Evolutionary conservation across 2,329 filamentous ascomycete genomes (phyloP).

Genomic region (Trichoderma koningiopsis): DNA sequence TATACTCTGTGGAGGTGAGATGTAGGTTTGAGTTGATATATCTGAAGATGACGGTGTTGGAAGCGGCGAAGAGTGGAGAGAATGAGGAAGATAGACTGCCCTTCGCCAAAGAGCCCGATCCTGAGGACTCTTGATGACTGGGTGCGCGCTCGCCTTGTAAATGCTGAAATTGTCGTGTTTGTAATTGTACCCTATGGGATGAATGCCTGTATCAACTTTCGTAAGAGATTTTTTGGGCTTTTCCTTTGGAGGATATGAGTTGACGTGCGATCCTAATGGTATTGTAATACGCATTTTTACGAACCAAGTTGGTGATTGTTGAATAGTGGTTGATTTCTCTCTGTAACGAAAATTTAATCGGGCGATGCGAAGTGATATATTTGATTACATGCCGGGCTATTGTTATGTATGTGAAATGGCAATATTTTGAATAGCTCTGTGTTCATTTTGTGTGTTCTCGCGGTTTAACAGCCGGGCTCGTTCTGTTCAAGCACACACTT

Average conservation of each 20-base stretch:
- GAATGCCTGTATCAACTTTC: background rate
- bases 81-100: background rate
- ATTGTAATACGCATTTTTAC: background rate
- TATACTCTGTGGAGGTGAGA: background rate
- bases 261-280: background rate
- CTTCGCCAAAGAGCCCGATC: background rate
- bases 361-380: background rate
- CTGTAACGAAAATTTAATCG: background rate
- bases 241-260: background rate
- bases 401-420: background rate
- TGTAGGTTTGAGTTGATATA: background rate
- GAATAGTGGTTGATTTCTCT: background rate
- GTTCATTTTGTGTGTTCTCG: background rate
- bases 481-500: background rate
- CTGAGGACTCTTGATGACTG: background rate
- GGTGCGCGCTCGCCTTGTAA: background rate
- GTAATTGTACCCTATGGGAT: background rate
- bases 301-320: background rate
- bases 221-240: too few species aligned
- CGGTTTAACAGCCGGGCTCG: background rate
- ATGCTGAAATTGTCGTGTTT: background rate
- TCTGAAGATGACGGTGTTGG: background rate
- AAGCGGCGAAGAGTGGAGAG: background rate
- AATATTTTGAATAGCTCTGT: background rate
- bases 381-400: background rate